These are phyloP conservation scores for Deinandra increscens DNA, from an alignment of 129 eudicot genomes.

Conservation along the genomic window DNA sequence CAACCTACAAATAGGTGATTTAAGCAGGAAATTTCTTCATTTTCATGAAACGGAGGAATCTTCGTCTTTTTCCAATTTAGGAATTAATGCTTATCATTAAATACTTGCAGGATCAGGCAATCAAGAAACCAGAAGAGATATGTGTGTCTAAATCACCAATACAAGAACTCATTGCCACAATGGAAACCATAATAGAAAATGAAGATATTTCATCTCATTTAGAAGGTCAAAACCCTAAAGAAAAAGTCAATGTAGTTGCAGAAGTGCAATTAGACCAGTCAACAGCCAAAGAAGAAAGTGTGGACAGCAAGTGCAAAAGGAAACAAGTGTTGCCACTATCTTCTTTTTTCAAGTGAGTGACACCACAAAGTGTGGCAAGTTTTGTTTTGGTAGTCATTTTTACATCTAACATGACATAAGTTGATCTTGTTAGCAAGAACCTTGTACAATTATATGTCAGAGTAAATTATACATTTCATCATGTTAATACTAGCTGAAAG, in stretches of 20 bases:
- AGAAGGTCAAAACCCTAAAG: conserved; percentile 18
- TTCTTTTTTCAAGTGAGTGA: conserved; percentile 31
- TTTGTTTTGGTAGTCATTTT: not conserved
- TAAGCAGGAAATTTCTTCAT: not conserved
- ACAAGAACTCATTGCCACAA: conserved; percentile 6
- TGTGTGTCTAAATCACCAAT: conserved; percentile 5
- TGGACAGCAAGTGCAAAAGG: conserved; percentile 13
- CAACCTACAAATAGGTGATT: conserved; percentile 11
- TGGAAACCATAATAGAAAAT: conserved; percentile 13
- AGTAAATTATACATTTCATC: no score
- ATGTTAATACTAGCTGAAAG: no score
- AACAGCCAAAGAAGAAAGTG: conserved; percentile 14
- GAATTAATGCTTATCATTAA: conserved; percentile 1
- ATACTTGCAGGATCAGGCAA: conserved; percentile 21
- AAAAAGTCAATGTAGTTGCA: not conserved
- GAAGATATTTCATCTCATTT: conserved; percentile 15
- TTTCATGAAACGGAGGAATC: not conserved
- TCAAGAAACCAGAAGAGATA: conserved; percentile 12
- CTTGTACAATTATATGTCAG: not conserved
- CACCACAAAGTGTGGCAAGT: not conserved
- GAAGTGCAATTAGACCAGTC: conserved; percentile 18
- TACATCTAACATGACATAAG: not conserved
- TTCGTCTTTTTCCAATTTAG: not conserved
- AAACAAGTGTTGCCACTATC: conserved; percentile 21
- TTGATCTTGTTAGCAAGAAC: not conserved